Conservation (phyloP, 2,329 filamentous ascomycete genomes). For the Colletotrichum siamense region DNA sequence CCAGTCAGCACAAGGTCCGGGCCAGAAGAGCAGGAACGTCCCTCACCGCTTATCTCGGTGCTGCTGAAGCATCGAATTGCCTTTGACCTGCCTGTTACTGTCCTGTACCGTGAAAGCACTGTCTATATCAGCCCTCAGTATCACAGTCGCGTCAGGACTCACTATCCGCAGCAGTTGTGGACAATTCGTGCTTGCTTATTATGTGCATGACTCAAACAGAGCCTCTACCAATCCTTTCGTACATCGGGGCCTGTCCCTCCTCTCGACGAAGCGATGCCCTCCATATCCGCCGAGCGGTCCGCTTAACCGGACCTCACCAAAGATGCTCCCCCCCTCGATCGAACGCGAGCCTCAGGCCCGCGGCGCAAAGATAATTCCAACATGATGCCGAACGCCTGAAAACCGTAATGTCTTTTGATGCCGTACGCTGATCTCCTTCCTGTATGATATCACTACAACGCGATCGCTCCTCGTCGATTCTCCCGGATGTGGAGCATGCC, state of each 20-base stretch:
- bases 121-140: background rate
- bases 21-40: no score
- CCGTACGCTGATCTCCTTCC: background rate
- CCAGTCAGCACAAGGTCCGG: background rate
- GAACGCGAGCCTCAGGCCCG: background rate
- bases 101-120: background rate
- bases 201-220: background rate
- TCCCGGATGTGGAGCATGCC: slow-evolving; percentile 85
- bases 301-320: background rate
- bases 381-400: slow-evolving; percentile 20
- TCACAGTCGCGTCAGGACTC: background rate
- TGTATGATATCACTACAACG: slow-evolving; percentile 54
- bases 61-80: background rate
- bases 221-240: slow-evolving; percentile 10
- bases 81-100: background rate
- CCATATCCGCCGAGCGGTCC: background rate
- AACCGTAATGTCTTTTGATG: slow-evolving; percentile 21
- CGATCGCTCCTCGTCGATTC: slow-evolving; percentile 83
- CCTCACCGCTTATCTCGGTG: no score
- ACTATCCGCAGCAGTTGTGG: background rate
- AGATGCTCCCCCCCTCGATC: background rate
- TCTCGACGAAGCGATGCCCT: background rate
- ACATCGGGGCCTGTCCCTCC: background rate
- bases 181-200: slow-evolving; percentile 1
- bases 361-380: slow-evolving; percentile 8